Percentiles rank a stretch among this genome's conserved stretches.
Evolutionary conservation across 768 basidiomycete species (phyloP).

Genomic region (Tulasnella sp.): DNA sequence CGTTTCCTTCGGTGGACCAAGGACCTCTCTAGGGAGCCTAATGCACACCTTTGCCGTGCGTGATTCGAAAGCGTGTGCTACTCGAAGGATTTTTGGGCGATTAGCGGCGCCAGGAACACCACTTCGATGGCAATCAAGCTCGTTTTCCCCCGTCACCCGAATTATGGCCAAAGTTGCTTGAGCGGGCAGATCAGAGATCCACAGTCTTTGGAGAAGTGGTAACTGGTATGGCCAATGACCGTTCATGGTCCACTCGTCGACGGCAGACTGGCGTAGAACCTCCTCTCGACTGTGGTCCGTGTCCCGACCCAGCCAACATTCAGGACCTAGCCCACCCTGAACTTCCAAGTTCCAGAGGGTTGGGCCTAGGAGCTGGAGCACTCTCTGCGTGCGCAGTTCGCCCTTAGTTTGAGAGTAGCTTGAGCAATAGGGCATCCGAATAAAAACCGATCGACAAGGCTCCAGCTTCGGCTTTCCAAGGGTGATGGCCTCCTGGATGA

Average conservation of each 20-base stretch:
- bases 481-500: not conserved
- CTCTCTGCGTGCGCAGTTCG: not conserved
- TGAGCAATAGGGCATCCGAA: not conserved
- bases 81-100: not conserved
- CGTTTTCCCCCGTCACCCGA: not conserved
- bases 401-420: not conserved
- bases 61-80: not conserved
- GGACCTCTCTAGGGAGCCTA: not conserved
- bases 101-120: not conserved
- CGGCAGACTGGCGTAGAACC: not conserved
- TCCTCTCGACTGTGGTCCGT: not conserved
- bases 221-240: not conserved
- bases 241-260: not conserved
- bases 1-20: not conserved
- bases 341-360: not conserved
- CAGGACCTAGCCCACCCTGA: not conserved
- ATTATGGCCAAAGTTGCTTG: not conserved
- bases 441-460: not conserved
- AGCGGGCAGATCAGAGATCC: not conserved
- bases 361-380: not conserved
- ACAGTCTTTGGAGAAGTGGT: not conserved
- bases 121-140: not conserved
- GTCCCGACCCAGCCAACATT: not conserved
- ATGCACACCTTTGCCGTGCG: not conserved
- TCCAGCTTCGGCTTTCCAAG: not conserved